Base-by-base conservation (phyloP, 805 yeast genomes). In the Nematodospora valgi region DNA sequence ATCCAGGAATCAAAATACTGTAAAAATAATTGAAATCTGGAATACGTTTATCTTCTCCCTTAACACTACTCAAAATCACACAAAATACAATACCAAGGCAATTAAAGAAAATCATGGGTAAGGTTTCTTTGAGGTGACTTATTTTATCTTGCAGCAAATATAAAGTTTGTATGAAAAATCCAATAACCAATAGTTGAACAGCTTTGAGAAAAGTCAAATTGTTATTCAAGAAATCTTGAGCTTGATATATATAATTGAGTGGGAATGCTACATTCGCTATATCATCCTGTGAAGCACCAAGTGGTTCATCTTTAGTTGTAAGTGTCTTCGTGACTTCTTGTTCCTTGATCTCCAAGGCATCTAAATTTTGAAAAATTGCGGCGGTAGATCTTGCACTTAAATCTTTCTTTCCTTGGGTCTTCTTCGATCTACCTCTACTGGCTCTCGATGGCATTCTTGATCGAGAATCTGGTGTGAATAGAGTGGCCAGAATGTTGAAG, bases 11-110 rank as follows among this genome's bases (percentile, higher is more conserved):
- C 12, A 61, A 34, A n/a, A 61, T 37, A 19, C 64, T 48, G 40
- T 62, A 63, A 7, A 67, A 23, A 32, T 54, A 47, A 45, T 66
- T 60, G 45, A 66, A 68, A 26, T 60, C 64, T 11, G 73, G 73
- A 34, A 58, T 44, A 6, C 51, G 51, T 11, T 40, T 32, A 3
- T 34, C 38, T 16, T 37, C 14, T 27, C 39, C 43, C 2, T 54
- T 43, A 18, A 50, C 47, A 39, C 55, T 57, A 26, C 56, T 49
- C 34, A 62, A 48, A 18, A 54, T 30, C 40, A 57, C 38, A 12
- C 62, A 68, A 18, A 59, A 29, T 2, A 49, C 21, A 2, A 62
- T 56, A 4, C 69, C 72, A 17, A 56, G 14, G 5, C 49, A 45
- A 43, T 64, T 67, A 50, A 62, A 64, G 4, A 57, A 61, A 14